Evolutionary conservation across 2,329 filamentous ascomycete genomes (phyloP).

Genomic region (Stagonosporopsis tanaceti): DNA sequence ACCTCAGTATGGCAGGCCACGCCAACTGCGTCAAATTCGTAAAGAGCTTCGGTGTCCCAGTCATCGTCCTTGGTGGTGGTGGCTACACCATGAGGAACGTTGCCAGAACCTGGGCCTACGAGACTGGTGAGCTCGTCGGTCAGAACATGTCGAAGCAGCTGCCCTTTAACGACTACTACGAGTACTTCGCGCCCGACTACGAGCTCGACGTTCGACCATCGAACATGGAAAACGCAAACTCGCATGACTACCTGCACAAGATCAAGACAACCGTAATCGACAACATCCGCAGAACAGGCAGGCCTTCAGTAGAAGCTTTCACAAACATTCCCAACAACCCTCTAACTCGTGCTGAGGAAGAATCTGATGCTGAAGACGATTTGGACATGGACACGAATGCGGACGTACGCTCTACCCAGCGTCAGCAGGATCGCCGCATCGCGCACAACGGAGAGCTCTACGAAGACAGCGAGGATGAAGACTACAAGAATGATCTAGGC

Average conservation of each 20-base stretch:
- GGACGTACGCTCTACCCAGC: constrained; percentile 81
- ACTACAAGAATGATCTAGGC: constrained; percentile 76
- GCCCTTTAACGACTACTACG: constrained; percentile 96
- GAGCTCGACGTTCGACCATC: constrained; percentile 73
- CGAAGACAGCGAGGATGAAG: constrained; percentile 85
- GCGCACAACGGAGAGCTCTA: constrained; percentile 77
- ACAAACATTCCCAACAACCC: constrained; percentile 66
- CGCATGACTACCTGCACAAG: constrained; percentile 72
- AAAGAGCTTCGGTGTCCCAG: constrained; percentile 71
- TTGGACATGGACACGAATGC: constrained; percentile 86
- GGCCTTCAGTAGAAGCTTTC: constrained; percentile 59
- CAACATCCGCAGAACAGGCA: constrained; percentile 70
- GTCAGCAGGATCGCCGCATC: constrained; percentile 80
- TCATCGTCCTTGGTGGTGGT: constrained; percentile 71
- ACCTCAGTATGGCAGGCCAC: constrained; percentile 74
- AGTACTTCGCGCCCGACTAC: constrained; percentile 76
- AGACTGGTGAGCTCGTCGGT: constrained; percentile 83
- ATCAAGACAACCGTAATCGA: constrained; percentile 72
- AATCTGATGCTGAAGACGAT: constrained; percentile 72
- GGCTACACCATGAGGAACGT: constrained; percentile 75
- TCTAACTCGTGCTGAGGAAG: constrained; percentile 65
- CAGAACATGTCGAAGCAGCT: constrained; percentile 82
- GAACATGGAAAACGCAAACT: constrained; percentile 77
- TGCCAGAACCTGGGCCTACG: constrained; percentile 67
- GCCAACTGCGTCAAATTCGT: constrained; percentile 75